Base-by-base conservation (phyloP, 106 monocot species). In the Allium cepa region DNA sequence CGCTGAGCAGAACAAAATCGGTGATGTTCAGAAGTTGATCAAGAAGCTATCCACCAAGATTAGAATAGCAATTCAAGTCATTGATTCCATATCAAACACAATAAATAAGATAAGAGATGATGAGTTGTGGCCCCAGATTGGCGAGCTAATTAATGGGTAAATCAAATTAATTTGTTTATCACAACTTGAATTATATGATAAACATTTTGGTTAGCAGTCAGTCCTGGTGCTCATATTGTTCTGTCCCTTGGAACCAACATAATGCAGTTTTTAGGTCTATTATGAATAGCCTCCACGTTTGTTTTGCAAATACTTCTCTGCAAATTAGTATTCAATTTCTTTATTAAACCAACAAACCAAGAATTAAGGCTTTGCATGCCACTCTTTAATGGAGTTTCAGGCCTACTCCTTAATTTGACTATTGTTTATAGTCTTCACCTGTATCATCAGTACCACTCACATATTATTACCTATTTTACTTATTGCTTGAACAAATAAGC, bases 51-150 rank as follows among this genome's bases (percentile, higher is more conserved):
- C 87, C 11, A 99, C 93, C 17, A 93, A 85, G 77, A 90, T 93
- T 59, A 77, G 75, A 69, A 83, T 99, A 71, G 85, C 87, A 1
- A 93, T 99, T 67, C 87, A 85, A 57, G 76, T 99, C 63, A 78
- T 93, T 47, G 68, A 81, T 65, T 76, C 84, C 22, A 83, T 99
- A 64, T 84, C 99, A 68, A 79, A 36, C 9, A 87, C 83, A 81
- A 81, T 99, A 83, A 83, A 76, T 61, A 79, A 72, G 69, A 50
- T 90, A 64, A 78, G 99, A 73, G 90, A 93, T 78, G 87, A 90
- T 63, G 99, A 99, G 59, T 72, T 99, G 52, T 93, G 87, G 82
- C 99, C 90, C 11, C 90, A 87, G 72, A 75, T 90, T 47, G 59
- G 72, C 56, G 87, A 81, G 69, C 77, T 99, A 67, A 87, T 93